These are phyloP conservation scores for Cercospora beticola DNA, from an alignment of 2,329 filamentous ascomycete genomes.

Conservation along the genomic window DNA sequence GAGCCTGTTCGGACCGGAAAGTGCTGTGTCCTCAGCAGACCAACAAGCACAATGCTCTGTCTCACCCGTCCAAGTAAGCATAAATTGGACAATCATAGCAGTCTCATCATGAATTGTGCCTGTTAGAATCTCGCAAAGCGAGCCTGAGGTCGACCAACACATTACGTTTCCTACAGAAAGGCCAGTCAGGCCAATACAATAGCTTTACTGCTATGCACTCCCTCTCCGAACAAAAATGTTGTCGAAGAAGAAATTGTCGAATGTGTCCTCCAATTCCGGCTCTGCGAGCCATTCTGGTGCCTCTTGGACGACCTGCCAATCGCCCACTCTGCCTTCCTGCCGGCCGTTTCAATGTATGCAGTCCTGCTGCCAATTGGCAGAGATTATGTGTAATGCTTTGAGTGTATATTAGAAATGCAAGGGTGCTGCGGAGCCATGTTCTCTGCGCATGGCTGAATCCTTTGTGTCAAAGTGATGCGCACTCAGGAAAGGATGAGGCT, in stretches of 20 bases:
- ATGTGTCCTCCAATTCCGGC: neutral
- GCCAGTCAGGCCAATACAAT: neutral
- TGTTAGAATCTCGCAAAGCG: neutral
- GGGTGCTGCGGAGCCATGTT: neutral
- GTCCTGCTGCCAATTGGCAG: constrained; percentile 14
- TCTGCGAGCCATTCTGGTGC: neutral
- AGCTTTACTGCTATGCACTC: neutral
- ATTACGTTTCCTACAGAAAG: constrained; percentile 4
- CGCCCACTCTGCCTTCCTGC: neutral
- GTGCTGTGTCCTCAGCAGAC: neutral
- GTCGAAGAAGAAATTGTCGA: neutral
- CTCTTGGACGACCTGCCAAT: neutral
- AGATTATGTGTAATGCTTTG: neutral
- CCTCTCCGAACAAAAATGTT: neutral
- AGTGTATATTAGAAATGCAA: neutral
- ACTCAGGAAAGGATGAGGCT: neutral
- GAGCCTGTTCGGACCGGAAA: neutral
- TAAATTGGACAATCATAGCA: neutral
- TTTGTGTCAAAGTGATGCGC: neutral
- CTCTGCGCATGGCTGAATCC: neutral
- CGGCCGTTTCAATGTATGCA: constrained; percentile 13
- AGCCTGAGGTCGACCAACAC: neutral
- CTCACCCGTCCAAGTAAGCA: neutral
- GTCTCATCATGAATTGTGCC: neutral
- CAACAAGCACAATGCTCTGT: neutral